Percentiles rank a stretch among this genome's conserved stretches.
These are phyloP conservation scores for Candida adriatica DNA, from an alignment of 805 yeast species.

Conservation along the genomic window DNA sequence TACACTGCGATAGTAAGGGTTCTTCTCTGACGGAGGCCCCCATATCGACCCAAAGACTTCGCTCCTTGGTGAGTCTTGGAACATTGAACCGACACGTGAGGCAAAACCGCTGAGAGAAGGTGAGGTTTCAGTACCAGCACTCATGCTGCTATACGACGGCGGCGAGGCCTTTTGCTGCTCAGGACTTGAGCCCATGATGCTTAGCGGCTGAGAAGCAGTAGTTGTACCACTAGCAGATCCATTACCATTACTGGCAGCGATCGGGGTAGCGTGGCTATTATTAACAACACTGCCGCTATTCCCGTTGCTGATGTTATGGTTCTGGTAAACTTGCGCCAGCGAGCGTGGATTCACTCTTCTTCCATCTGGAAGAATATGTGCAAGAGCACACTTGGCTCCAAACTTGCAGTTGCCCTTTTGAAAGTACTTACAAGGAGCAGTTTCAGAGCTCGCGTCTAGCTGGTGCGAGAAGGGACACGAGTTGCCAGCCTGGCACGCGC, in stretches of 20 bases:
- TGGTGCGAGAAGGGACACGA: constrained; percentile 90
- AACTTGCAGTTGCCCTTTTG: constrained; percentile 96
- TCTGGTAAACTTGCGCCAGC: constrained; percentile 26
- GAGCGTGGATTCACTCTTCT: constrained; percentile 59
- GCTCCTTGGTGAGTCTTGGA: constrained; percentile 9
- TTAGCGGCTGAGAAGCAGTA: too few species aligned
- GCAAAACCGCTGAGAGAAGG: neutral
- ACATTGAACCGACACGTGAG: neutral
- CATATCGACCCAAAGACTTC: too few species aligned
- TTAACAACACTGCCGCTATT: too few species aligned
- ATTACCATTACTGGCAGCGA: too few species aligned
- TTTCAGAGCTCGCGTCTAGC: constrained; percentile 38
- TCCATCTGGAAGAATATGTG: constrained; percentile 86
- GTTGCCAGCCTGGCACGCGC: constrained; percentile 90
- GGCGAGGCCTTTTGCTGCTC: too few species aligned
- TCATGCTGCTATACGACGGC: too few species aligned
- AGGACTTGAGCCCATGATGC: too few species aligned
- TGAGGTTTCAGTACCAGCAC: too few species aligned
- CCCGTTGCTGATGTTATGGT: constrained; percentile 11
- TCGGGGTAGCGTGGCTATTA: too few species aligned
- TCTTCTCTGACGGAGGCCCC: constrained; percentile 1
- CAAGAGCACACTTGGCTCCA: constrained; percentile 90
- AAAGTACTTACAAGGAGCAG: constrained; percentile 82
- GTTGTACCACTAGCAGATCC: too few species aligned
- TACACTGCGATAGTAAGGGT: constrained; percentile 10